Evolutionary conservation across 495 filamentous ascomycete genomes (phyloP), one percentile per base, ranked within the genome.

Genomic region (Apiosordaria backusii): DNA sequence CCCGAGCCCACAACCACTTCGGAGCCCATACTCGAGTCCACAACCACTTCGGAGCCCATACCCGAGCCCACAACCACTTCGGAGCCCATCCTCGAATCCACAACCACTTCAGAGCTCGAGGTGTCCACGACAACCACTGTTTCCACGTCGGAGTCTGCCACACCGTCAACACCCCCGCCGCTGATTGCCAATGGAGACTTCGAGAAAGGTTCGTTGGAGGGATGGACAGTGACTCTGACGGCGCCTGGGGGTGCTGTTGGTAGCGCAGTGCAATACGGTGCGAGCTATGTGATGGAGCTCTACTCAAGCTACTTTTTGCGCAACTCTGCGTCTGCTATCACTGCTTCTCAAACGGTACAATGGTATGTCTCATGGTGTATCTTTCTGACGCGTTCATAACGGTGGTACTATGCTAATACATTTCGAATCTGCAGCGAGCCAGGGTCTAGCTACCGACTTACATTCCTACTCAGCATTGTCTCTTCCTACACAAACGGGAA

Each of bases 341-440:
- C 10, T 27, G 21, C n/a, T 1, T 24, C 22, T 18, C 57, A 59
- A 15, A 18, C 57, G 13, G 26, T 59, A 4, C 13, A 21, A 13
- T 59, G 57, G 57, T 59, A 27, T 55, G 53, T 45, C 35, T n/a
- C n/a, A n/a, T n/a, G n/a, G n/a, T n/a, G n/a, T n/a, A 45, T 7
- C 53, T 13, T 21, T n/a, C 53, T 21, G 16, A 6, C 16, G n/a
- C 18, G 16, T 55, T 55, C 53, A 21, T 24, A 9, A 13, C 9
- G 19, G n/a, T 4, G n/a, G n/a, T n/a, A n/a, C n/a, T n/a, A 21
- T 55, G 53, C 53, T 55, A 21, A 21, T n/a, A 1, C 18, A 4
- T 55, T 6, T 55, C 18, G 7, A 1, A 53, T 55, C 22, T 24
- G 22, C 53, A 55, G 53, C 22, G 18, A 55, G 16, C 19, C 53